Conservation (phyloP, 495 filamentous ascomycete genomes). For the Corynascus novoguineensis region DNA sequence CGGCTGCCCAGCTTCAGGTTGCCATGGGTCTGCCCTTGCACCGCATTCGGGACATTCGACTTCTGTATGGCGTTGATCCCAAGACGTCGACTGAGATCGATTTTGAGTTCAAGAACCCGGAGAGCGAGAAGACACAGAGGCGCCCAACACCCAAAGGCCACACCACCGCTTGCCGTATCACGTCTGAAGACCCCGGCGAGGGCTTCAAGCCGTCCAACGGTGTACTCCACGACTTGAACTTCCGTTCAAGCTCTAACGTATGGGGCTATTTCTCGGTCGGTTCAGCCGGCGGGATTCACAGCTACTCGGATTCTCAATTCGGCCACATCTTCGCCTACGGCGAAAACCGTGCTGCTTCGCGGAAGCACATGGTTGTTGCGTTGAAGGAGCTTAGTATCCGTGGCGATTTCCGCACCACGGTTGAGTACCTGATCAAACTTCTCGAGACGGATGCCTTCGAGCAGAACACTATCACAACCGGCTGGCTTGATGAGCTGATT, state of each 20-base stretch:
- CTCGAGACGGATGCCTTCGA: slow-evolving; percentile 98
- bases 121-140: slow-evolving; percentile 78
- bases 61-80: slow-evolving; percentile 94
- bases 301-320: slow-evolving; percentile 98
- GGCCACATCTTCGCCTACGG: slow-evolving; percentile 99
- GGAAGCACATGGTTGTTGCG: slow-evolving; percentile 99
- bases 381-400: slow-evolving; percentile 98
- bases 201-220: slow-evolving; percentile 99
- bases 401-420: slow-evolving; percentile 96
- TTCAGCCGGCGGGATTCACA: slow-evolving; percentile 94
- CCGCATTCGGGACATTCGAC: slow-evolving; percentile 89
- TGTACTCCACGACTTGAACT: slow-evolving; percentile 99
- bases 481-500: slow-evolving; percentile 98
- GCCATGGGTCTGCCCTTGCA: slow-evolving; percentile 98
- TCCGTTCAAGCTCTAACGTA: slow-evolving; percentile 95
- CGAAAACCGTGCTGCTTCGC: slow-evolving; percentile 88
- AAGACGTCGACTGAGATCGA: slow-evolving; percentile 82
- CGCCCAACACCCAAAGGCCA: slow-evolving; percentile 91
- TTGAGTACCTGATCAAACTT: slow-evolving; percentile 98
- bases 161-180: slow-evolving; percentile 98
- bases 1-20: slow-evolving; percentile 95
- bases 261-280: slow-evolving; percentile 99
- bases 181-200: slow-evolving; percentile 97
- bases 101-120: slow-evolving; percentile 88
- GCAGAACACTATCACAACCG: slow-evolving; percentile 98